phyloP scores from a whole-genome alignment of 2,329 filamentous ascomycete genomes.

The Monosporascus cannonballus region DNA sequence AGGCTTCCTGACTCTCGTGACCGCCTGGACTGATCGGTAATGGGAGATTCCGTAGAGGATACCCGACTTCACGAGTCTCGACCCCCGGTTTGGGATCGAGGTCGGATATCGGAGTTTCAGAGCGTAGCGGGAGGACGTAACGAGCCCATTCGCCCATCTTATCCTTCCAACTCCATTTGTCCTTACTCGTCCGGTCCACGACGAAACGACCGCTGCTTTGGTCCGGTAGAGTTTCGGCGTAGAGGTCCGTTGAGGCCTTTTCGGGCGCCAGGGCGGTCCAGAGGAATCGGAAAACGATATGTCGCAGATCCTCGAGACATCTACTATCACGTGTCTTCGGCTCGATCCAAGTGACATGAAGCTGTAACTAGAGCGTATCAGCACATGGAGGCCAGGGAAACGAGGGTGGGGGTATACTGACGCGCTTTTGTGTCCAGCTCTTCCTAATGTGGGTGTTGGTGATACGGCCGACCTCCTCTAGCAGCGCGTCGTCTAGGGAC shows the following conservation, averaged over 20 bases:
- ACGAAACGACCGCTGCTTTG: conserved; percentile 24
- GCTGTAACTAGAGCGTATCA: conserved; percentile 9
- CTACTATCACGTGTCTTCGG: conserved; percentile 7
- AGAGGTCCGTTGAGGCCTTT: conserved; percentile 16
- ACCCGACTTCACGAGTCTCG: conserved; percentile 1
- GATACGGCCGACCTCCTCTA: conserved; percentile 32
- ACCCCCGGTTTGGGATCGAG: background rate
- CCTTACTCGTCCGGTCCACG: conserved; percentile 17
- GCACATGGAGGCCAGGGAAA: background rate
- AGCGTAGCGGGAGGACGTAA: conserved; percentile 17
- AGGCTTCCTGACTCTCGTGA: background rate
- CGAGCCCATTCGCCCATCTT: conserved; percentile 29
- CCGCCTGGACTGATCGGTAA: background rate
- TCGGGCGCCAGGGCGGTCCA: conserved; percentile 25
- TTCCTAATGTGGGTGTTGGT: conserved; percentile 25
- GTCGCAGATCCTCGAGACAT: conserved; percentile 32
- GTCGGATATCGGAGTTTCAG: background rate
- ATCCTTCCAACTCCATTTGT: conserved; percentile 32
- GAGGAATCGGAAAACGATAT: conserved; percentile 41
- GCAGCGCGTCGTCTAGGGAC: conserved; percentile 16
- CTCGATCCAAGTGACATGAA: conserved; percentile 38
- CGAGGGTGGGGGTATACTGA: conserved; percentile 10
- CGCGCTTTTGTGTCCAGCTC: conserved; percentile 12
- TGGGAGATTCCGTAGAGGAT: background rate
- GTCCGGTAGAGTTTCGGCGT: conserved; percentile 2